These are phyloP conservation scores for Aspergillus caelatus DNA, from an alignment of 2,329 filamentous ascomycete species.

Conservation along the genomic window DNA sequence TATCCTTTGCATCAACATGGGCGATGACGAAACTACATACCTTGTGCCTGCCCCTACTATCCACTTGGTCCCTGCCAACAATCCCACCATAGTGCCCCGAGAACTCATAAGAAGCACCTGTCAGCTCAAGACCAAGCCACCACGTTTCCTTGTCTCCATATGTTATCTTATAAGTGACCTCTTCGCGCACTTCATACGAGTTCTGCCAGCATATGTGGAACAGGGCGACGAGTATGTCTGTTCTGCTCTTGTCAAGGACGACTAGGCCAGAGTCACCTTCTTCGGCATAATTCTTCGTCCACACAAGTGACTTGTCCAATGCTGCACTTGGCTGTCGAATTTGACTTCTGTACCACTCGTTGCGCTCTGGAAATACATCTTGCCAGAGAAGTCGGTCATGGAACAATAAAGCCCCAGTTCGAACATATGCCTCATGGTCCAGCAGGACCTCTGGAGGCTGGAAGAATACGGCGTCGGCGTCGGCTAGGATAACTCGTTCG, in stretches of 20 bases:
- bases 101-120: conserved; percentile 11
- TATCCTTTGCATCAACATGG: conserved; percentile 11
- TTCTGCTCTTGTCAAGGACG: conserved; percentile 5
- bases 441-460: conserved; percentile 12
- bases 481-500: conserved; percentile 10
- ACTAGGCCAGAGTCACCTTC: conserved; percentile 14
- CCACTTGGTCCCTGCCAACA: conserved; percentile 10
- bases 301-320: conserved; percentile 6
- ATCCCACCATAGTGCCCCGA: conserved; percentile 12
- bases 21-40: conserved; percentile 17
- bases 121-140: conserved; percentile 15
- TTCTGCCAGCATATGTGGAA: conserved; percentile 17
- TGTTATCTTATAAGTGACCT: conserved; percentile 8
- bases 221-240: conserved; percentile 3
- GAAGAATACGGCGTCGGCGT: conserved; percentile 11
- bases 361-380: conserved; percentile 2
- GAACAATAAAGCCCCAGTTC: conserved; percentile 6
- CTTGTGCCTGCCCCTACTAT: background rate
- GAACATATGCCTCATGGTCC: conserved; percentile 2
- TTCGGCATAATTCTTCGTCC: conserved; percentile 14
- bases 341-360: conserved; percentile 6
- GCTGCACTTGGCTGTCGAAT: conserved; percentile 6
- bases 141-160: conserved; percentile 15
- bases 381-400: conserved; percentile 11
- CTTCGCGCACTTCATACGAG: conserved; percentile 10